Percentiles rank a stretch among this genome's conserved stretches.
Evolutionary conservation across 208 protist species (phyloP).

Genomic region (Vickermania ingenoplastis): DNA sequence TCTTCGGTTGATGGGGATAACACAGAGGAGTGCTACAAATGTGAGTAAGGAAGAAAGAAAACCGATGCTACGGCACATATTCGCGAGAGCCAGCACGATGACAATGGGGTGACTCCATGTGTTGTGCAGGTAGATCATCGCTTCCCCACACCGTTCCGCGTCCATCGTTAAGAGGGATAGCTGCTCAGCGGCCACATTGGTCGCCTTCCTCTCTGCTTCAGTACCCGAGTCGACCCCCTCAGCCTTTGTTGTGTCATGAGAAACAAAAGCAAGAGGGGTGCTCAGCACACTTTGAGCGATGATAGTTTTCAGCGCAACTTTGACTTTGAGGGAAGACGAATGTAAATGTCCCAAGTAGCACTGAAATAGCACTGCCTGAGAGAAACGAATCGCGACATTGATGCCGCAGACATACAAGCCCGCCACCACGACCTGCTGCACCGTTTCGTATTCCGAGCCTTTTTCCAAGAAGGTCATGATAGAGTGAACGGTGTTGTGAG

Average conservation of each 20-base stretch:
- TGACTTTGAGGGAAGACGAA: slow-evolving; percentile 34
- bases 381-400: slow-evolving; percentile 30
- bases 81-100: slow-evolving; percentile 36
- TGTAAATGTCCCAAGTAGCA: slow-evolving; percentile 62
- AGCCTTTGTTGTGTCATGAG: too few species aligned
- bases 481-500: slow-evolving; percentile 30
- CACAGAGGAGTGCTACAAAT: slow-evolving; percentile 31
- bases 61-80: slow-evolving; percentile 64
- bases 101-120: slow-evolving; percentile 62
- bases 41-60: slow-evolving; percentile 39
- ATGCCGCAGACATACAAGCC: slow-evolving; percentile 34
- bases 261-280: background rate
- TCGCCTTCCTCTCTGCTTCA: background rate
- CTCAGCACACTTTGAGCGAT: slow-evolving; percentile 6
- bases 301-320: slow-evolving; percentile 42
- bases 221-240: background rate
- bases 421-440: background rate
- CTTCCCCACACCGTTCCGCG: slow-evolving; percentile 42
- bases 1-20: slow-evolving; percentile 48
- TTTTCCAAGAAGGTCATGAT: slow-evolving; percentile 47
- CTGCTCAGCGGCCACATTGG: slow-evolving; percentile 17
- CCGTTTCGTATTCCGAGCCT: slow-evolving; percentile 4
- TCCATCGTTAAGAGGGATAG: slow-evolving; percentile 61
- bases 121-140: slow-evolving; percentile 67
- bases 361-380: slow-evolving; percentile 57